Percentiles rank a stretch among this genome's conserved stretches.
Conservation (phyloP, 1,139 yeast genomes). For the Blastobotrys apis region DNA sequence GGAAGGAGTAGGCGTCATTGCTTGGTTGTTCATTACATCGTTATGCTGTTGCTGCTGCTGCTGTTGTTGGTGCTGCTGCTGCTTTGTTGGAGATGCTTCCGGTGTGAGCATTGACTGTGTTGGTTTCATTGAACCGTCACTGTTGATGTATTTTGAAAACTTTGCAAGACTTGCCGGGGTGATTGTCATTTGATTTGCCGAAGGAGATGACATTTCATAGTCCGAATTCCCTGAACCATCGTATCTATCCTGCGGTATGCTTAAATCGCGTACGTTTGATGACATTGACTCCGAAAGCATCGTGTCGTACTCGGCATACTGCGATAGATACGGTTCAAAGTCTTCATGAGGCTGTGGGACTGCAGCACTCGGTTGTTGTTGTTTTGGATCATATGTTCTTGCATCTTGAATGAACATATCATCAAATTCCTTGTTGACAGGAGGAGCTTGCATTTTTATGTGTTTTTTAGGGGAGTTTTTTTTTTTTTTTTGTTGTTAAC, state of each 20-base stretch:
- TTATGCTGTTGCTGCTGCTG: too few relatives aligned
- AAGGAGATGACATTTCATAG: not conserved
- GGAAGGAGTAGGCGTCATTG: not conserved
- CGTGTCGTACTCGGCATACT: slow-evolving; percentile 32
- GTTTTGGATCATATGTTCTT: slow-evolving; percentile 17
- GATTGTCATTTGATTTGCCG: slow-evolving; percentile 19
- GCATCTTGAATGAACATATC: slow-evolving; percentile 17
- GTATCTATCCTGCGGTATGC: slow-evolving; percentile 19
- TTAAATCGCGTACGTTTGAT: slow-evolving; percentile 29
- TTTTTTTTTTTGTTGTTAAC: slow-evolving; percentile 12
- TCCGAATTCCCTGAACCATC: not conserved
- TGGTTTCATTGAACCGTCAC: not conserved
- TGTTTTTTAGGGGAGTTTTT: slow-evolving; percentile 11
- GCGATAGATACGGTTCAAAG: slow-evolving; percentile 33
- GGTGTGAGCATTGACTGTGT: slow-evolving; percentile 16
- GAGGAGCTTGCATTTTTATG: slow-evolving; percentile 17
- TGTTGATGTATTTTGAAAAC: slow-evolving; percentile 25
- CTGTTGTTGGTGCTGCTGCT: too few relatives aligned
- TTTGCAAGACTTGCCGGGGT: slow-evolving; percentile 30
- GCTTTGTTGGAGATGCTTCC: slow-evolving; percentile 15
- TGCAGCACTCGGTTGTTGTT: slow-evolving; percentile 9
- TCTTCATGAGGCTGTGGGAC: slow-evolving; percentile 32
- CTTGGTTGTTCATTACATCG: not conserved
- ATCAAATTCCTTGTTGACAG: slow-evolving; percentile 15
- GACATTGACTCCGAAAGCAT: slow-evolving; percentile 27